A percentile compares a stretch with the other conserved stretches of the same genome.
phyloP scores from a whole-genome alignment of 192 early-diverging fungal genomes.

The Paraglomus brasilianum region DNA sequence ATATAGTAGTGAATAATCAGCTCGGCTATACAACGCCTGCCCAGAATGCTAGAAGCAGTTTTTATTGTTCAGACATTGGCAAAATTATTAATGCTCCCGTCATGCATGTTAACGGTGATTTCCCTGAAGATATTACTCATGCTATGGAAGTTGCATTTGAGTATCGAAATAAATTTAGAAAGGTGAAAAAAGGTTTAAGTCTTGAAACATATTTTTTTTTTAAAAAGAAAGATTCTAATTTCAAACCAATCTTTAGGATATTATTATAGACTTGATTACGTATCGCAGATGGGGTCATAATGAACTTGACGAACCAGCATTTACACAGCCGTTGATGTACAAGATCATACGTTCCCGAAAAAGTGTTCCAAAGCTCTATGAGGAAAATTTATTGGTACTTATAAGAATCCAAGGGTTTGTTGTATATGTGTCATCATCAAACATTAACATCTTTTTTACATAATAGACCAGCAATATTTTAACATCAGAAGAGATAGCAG shows the following conservation, averaged over 20 bases:
- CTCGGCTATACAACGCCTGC: conserved; percentile 97
- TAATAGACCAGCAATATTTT: conserved; percentile 48
- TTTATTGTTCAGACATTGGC: conserved; percentile 91
- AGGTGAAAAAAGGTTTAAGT: conserved; percentile 38
- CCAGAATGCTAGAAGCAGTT: conserved; percentile 87
- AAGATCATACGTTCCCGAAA: conserved; percentile 82
- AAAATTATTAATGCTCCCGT: conserved; percentile 97
- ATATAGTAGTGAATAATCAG: conserved; percentile 98
- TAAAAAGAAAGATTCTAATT: neutral
- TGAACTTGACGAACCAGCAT: conserved; percentile 96
- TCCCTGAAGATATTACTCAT: conserved; percentile 60
- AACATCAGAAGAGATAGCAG: conserved; percentile 44
- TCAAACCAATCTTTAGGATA: conserved; percentile 50
- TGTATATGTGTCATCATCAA: too few species aligned
- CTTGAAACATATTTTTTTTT: conserved; percentile 1
- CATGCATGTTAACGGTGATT: conserved; percentile 95
- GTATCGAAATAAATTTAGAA: conserved; percentile 91
- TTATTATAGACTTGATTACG: conserved; percentile 91
- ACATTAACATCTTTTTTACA: conserved; percentile 9
- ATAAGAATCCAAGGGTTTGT: neutral
- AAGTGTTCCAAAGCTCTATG: conserved; percentile 84
- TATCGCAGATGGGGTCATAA: conserved; percentile 98
- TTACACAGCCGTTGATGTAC: conserved; percentile 97
- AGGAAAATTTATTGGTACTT: conserved; percentile 64
- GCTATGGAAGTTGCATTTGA: conserved; percentile 84